phyloP scores from a whole-genome alignment of 495 filamentous ascomycete species.

The Lentithecium fluviatile region DNA sequence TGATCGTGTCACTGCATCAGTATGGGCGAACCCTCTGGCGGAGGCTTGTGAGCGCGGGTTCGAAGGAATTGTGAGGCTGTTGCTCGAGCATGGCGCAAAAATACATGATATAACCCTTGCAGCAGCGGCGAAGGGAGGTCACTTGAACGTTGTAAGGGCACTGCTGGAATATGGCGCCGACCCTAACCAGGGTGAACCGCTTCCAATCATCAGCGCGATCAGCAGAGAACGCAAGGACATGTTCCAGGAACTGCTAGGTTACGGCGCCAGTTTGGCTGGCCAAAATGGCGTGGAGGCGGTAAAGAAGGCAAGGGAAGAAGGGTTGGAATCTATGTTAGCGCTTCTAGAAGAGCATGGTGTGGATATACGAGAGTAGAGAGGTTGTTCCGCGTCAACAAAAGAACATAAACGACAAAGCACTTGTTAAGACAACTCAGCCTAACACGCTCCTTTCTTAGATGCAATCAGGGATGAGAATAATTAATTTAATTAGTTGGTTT shows the following conservation, averaged over 20 bases:
- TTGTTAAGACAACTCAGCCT: too few relatives aligned
- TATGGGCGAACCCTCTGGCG: background rate
- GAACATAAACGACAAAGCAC: too few relatives aligned
- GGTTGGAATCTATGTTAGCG: background rate
- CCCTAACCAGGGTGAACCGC: background rate
- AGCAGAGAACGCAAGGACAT: background rate
- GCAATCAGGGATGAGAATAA: too few relatives aligned
- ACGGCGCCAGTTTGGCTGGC: background rate
- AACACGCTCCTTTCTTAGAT: too few relatives aligned
- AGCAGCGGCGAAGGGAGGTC: background rate
- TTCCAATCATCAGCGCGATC: background rate
- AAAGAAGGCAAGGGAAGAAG: background rate
- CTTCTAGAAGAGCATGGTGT: slow-evolving; percentile 1
- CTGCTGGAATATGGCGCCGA: background rate
- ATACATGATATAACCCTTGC: background rate
- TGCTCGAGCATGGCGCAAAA: background rate
- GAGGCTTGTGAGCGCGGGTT: background rate
- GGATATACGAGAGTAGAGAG: too few relatives aligned
- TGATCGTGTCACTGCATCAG: background rate
- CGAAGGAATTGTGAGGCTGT: background rate
- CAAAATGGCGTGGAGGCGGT: background rate
- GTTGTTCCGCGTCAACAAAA: too few relatives aligned
- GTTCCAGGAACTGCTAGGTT: background rate
- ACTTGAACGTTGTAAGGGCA: background rate
- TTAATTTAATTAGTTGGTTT: too few relatives aligned